A percentile compares a stretch with the other conserved stretches of the same genome.
These are phyloP conservation scores for Gardenia jasminoides DNA, from an alignment of 257 asterid species.

Conservation along the genomic window DNA sequence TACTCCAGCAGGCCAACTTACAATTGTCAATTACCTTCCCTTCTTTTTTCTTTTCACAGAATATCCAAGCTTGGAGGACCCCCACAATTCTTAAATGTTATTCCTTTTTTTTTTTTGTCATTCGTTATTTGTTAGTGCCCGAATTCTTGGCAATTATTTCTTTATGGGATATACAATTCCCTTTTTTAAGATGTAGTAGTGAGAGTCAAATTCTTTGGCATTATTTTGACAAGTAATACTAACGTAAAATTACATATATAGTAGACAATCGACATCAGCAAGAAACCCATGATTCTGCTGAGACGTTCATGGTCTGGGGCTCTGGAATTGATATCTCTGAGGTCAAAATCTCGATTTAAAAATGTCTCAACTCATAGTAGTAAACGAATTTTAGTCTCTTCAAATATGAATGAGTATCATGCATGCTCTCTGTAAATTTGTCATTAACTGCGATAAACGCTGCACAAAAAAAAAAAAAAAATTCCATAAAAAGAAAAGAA, in stretches of 20 bases:
- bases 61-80: background rate
- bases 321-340: background rate
- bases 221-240: no score
- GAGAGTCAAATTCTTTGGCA: no score
- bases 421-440: background rate
- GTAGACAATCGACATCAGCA: no score
- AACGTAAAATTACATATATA: no score
- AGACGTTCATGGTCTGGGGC: background rate
- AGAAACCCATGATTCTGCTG: background rate
- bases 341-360: background rate
- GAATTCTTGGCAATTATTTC: background rate
- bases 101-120: constrained; percentile 2
- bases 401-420: background rate
- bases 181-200: background rate
- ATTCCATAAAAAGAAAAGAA: background rate
- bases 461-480: no score
- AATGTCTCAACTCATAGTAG: background rate
- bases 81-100: constrained; percentile 7
- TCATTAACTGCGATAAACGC: background rate
- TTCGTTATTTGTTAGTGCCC: background rate
- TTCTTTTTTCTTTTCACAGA: background rate
- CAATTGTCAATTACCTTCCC: background rate
- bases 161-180: background rate
- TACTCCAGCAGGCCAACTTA: constrained; percentile 6
- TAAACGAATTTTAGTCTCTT: background rate